A percentile compares a stretch with the other conserved stretches of the same genome.
phyloP scores from a whole-genome alignment of 1,139 yeast genomes.

The Casaregolazyma suthepensis region DNA sequence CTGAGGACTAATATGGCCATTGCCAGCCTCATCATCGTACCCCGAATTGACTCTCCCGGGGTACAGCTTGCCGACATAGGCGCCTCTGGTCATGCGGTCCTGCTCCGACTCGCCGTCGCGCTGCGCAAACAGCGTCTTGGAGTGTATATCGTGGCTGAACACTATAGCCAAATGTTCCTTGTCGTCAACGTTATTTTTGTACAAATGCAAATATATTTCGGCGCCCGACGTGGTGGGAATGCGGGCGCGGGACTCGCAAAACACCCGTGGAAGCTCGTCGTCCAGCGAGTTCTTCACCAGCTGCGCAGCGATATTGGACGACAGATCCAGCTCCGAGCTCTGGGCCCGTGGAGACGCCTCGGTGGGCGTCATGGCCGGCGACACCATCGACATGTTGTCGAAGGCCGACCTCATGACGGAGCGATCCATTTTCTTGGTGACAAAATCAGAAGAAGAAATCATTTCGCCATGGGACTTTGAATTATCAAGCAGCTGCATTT shows the following conservation, averaged over 20 bases:
- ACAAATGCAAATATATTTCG: constrained; percentile 85
- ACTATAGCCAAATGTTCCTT: constrained; percentile 97
- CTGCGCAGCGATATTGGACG: constrained; percentile 8
- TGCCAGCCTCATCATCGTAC: constrained; percentile 2
- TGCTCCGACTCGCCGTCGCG: constrained; percentile 74
- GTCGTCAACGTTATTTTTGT: constrained; percentile 75
- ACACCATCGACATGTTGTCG: constrained; percentile 29
- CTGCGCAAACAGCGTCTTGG: constrained; percentile 59
- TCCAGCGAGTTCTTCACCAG: constrained; percentile 22
- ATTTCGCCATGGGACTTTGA: neutral
- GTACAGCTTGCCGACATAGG: constrained; percentile 79
- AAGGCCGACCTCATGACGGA: constrained; percentile 14
- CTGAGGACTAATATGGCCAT: constrained; percentile 33
- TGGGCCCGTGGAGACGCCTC: constrained; percentile 15
- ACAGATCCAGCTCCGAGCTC: constrained; percentile 15
- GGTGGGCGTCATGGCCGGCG: constrained; percentile 32
- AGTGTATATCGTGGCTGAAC: constrained; percentile 86
- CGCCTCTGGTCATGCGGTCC: constrained; percentile 96
- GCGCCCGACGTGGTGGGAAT: constrained; percentile 92
- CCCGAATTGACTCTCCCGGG: constrained; percentile 58
- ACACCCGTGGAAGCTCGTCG: constrained; percentile 57
- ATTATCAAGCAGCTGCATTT: neutral
- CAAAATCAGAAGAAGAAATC: neutral
- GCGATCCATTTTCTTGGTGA: neutral
- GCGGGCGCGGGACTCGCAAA: constrained; percentile 86